A percentile compares a stretch with the other conserved stretches of the same genome.
Conservation (phyloP, 2,329 filamentous ascomycete species). For the Exophiala sideris region DNA sequence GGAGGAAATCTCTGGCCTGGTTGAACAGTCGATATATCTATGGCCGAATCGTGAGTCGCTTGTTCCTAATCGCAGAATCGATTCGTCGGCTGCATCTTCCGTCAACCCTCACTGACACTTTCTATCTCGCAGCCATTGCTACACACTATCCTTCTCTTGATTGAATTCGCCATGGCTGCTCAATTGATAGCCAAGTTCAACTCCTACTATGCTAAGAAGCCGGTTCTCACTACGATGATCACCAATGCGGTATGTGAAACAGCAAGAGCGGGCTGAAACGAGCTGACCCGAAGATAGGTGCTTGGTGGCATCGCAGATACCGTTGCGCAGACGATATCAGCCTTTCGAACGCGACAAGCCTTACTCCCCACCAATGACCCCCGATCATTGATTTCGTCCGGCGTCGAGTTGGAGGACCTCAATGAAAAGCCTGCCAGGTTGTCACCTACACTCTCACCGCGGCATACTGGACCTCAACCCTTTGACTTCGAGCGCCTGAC, state of each 20-base stretch:
- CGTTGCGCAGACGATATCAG: constrained; percentile 87
- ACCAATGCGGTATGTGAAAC: constrained; percentile 73
- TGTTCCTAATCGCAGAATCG: constrained; percentile 1
- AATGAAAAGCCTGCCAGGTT: constrained; percentile 70
- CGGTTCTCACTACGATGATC: constrained; percentile 97
- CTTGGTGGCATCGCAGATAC: constrained; percentile 73
- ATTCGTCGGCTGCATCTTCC: neutral
- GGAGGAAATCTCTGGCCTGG: constrained; percentile 42
- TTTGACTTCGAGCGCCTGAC: constrained; percentile 96
- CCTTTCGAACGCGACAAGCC: constrained; percentile 62
- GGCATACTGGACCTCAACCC: constrained; percentile 65
- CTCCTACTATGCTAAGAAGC: constrained; percentile 85
- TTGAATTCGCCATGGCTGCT: constrained; percentile 83
- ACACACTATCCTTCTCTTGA: constrained; percentile 76
- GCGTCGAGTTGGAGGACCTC: constrained; percentile 84
- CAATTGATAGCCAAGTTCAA: constrained; percentile 86
- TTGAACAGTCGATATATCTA: constrained; percentile 47
- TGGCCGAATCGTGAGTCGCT: constrained; percentile 30
- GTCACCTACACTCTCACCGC: constrained; percentile 64
- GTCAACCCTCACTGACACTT: constrained; percentile 4
- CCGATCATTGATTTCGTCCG: constrained; percentile 51
- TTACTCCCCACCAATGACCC: constrained; percentile 53
- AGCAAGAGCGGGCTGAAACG: neutral
- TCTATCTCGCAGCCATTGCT: constrained; percentile 67
- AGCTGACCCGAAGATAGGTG: constrained; percentile 14